Conservation (phyloP, 306 rosid genomes). For the Vigna reflexopilosa region DNA sequence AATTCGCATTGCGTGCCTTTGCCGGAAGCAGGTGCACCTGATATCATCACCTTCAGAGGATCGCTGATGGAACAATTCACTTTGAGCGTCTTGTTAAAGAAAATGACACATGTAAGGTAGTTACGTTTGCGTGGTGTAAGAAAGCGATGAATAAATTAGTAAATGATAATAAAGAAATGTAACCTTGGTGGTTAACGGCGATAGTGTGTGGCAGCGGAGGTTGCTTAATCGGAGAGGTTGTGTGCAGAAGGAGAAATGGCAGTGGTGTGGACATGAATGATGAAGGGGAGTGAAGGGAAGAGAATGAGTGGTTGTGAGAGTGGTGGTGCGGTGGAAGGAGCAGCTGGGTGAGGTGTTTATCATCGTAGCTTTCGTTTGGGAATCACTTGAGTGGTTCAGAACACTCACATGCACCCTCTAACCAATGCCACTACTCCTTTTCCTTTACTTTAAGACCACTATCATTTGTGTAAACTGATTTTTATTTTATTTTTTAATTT, state of each 20-base stretch:
- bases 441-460: too few relatives aligned
- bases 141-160: neutral
- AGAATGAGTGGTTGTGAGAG: constrained; percentile 52
- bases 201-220: constrained; percentile 45
- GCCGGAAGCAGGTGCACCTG: constrained; percentile 97
- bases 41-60: constrained; percentile 88
- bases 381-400: neutral
- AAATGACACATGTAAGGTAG: neutral
- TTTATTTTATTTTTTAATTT: too few relatives aligned
- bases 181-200: constrained; percentile 60
- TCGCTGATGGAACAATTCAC: constrained; percentile 64
- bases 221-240: constrained; percentile 55
- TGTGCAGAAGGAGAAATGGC: constrained; percentile 37
- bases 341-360: constrained; percentile 52
- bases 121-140: neutral
- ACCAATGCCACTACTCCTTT: too few relatives aligned
- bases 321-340: constrained; percentile 54
- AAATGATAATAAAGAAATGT: neutral
- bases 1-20: constrained; percentile 96
- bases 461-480: too few relatives aligned
- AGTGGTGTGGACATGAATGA: constrained; percentile 35
- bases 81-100: constrained; percentile 53
- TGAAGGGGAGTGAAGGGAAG: constrained; percentile 36
- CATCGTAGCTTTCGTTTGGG: constrained; percentile 56
- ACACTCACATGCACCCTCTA: neutral